These are phyloP conservation scores for Talaromyces pinophilus DNA, from an alignment of 2,329 filamentous ascomycete genomes.

Conservation along the genomic window DNA sequence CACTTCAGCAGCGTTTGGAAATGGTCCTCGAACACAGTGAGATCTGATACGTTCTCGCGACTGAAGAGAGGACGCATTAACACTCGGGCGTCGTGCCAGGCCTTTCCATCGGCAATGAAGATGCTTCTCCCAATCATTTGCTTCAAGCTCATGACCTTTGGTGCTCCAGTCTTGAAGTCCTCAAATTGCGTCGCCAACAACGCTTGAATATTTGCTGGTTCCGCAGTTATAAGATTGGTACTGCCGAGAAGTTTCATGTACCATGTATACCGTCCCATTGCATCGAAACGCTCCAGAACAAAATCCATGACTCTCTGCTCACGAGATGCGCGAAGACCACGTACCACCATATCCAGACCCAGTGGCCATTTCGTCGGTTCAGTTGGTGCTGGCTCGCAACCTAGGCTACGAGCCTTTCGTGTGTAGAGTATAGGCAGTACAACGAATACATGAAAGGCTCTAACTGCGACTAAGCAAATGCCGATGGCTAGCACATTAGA, in stretches of 20 bases:
- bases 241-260: neutral
- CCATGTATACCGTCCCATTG: slow-evolving; percentile 8
- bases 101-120: slow-evolving; percentile 75
- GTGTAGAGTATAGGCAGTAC: neutral
- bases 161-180: slow-evolving; percentile 65
- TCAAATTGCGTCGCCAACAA: slow-evolving; percentile 16
- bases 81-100: slow-evolving; percentile 78
- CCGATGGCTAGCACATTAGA: neutral
- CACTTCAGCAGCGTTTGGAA: slow-evolving; percentile 66
- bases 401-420: slow-evolving; percentile 10
- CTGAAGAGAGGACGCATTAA: slow-evolving; percentile 86
- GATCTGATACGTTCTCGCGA: slow-evolving; percentile 77
- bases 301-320: slow-evolving; percentile 13
- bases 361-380: slow-evolving; percentile 11
- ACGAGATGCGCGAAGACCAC: neutral
- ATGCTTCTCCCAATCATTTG: slow-evolving; percentile 58
- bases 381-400: neutral
- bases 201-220: slow-evolving; percentile 18
- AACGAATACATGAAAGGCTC: slow-evolving; percentile 4
- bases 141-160: slow-evolving; percentile 64
- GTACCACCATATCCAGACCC: slow-evolving; percentile 5
- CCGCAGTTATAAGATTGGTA: slow-evolving; percentile 17
- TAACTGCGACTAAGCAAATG: slow-evolving; percentile 1
- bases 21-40: slow-evolving; percentile 74
- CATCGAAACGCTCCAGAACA: slow-evolving; percentile 6